phyloP scores from a whole-genome alignment of 495 filamentous ascomycete genomes.

The Aspergillus incahuasiensis region DNA sequence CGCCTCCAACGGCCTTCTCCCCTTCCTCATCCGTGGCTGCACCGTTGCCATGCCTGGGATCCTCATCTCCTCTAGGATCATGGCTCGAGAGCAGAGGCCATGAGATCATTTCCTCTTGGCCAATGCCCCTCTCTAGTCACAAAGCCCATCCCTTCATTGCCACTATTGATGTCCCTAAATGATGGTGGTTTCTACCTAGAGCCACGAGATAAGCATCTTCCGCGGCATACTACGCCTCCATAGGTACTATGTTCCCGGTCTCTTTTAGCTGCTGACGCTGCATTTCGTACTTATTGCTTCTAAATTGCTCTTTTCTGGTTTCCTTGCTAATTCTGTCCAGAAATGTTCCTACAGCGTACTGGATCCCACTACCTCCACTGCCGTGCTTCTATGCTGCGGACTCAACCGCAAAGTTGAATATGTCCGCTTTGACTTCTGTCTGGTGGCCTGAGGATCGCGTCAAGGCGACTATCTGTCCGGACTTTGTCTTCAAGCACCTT shows the following conservation, averaged over 20 bases:
- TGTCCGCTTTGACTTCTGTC: conserved; percentile 40
- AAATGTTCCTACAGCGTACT: conserved; percentile 5
- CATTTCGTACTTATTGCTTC: conserved; percentile 5
- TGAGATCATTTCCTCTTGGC: conserved; percentile 2
- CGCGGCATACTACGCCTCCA: not conserved
- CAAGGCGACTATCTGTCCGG: conserved; percentile 62
- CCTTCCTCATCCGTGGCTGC: not conserved
- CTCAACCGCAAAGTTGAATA: conserved; percentile 9
- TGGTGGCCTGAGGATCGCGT: conserved; percentile 84
- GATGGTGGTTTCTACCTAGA: conserved; percentile 23
- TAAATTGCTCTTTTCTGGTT: not conserved
- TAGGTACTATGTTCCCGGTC: conserved; percentile 3
- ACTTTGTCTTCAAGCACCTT: conserved; percentile 64
- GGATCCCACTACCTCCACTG: not conserved
- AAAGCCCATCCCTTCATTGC: not conserved
- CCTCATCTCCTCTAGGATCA: not conserved
- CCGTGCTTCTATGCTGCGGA: conserved; percentile 1
- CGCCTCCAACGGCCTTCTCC: not conserved
- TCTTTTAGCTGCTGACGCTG: not conserved
- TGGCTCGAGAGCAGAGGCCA: not conserved
- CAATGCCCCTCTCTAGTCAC: not conserved
- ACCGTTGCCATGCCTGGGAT: not conserved
- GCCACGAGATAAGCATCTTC: conserved; percentile 29
- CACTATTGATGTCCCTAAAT: conserved; percentile 20
- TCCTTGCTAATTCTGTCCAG: conserved; percentile 5